Evolutionary conservation across 805 yeast genomes (phyloP).

Genomic region (Saturnispora diversa): DNA sequence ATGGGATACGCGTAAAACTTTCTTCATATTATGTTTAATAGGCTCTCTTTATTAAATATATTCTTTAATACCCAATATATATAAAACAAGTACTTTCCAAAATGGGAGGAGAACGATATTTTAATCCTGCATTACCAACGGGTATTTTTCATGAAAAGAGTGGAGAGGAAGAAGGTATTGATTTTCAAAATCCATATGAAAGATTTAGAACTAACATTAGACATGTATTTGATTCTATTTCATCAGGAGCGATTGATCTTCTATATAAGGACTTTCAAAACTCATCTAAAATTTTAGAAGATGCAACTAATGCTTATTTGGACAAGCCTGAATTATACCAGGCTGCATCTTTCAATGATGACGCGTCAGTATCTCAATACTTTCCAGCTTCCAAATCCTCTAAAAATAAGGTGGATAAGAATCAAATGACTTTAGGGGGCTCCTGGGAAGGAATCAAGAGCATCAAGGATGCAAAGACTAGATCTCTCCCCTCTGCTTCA

Average conservation of each 20-base stretch:
- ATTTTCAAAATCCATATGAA: not conserved
- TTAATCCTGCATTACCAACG: slow-evolving; percentile 7
- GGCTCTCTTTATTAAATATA: too few species aligned
- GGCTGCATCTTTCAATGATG: not conserved
- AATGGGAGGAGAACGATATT: slow-evolving; percentile 5
- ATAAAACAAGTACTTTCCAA: not conserved
- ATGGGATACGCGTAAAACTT: slow-evolving; percentile 3
- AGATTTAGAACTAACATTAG: slow-evolving; percentile 28
- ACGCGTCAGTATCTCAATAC: slow-evolving; percentile 3
- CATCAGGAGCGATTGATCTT: slow-evolving; percentile 15
- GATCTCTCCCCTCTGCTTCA: not conserved
- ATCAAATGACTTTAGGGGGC: slow-evolving; percentile 5
- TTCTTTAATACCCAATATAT: too few species aligned
- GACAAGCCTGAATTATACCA: slow-evolving; percentile 22
- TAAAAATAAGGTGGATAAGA: not conserved
- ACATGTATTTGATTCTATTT: slow-evolving; percentile 31
- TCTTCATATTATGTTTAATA: not conserved
- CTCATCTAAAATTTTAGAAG: slow-evolving; percentile 25
- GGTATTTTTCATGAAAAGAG: not conserved
- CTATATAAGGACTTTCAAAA: slow-evolving; percentile 26
- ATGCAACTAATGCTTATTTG: slow-evolving; percentile 36
- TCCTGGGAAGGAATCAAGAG: slow-evolving; percentile 6
- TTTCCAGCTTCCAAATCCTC: not conserved
- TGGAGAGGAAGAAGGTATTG: not conserved
- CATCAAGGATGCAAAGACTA: not conserved